Evolutionary conservation across 2,329 filamentous ascomycete genomes (phyloP).

Genomic region (Helotiales sp.): DNA sequence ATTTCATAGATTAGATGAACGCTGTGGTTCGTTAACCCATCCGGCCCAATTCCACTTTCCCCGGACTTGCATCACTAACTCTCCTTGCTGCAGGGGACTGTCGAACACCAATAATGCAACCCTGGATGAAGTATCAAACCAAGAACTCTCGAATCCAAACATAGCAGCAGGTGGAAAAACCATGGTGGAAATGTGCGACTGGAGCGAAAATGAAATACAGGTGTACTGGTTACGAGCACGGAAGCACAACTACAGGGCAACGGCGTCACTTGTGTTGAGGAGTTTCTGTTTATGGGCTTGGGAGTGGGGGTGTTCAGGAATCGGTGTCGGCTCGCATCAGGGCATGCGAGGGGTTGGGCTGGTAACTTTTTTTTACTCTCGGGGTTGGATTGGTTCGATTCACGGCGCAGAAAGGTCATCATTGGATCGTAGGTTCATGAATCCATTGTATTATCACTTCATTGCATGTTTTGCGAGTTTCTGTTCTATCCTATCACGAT

Average conservation of each 20-base stretch:
- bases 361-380: background rate
- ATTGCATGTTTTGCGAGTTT: slow-evolving; percentile 1
- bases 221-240: background rate
- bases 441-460: slow-evolving; percentile 15
- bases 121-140: slow-evolving; percentile 34
- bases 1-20: slow-evolving; percentile 37
- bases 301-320: slow-evolving; percentile 26
- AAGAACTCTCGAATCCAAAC: slow-evolving; percentile 30
- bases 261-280: slow-evolving; percentile 23
- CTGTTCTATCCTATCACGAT: background rate
- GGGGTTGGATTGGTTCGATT: background rate
- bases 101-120: slow-evolving; percentile 32
- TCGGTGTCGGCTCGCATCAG: slow-evolving; percentile 4
- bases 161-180: slow-evolving; percentile 6
- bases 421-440: slow-evolving; percentile 16
- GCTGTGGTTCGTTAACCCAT: slow-evolving; percentile 36
- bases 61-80: background rate
- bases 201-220: background rate
- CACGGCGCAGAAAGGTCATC: background rate
- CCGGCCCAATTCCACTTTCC: background rate
- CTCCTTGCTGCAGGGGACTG: slow-evolving; percentile 32
- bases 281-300: slow-evolving; percentile 7
- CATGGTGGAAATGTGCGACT: background rate
- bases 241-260: slow-evolving; percentile 8
- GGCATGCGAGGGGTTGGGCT: slow-evolving; percentile 7